A percentile compares a stretch with the other conserved stretches of the same genome.
These are phyloP conservation scores for Hydrangea macrophylla DNA, from an alignment of 148 eudicot species.

Conservation along the genomic window DNA sequence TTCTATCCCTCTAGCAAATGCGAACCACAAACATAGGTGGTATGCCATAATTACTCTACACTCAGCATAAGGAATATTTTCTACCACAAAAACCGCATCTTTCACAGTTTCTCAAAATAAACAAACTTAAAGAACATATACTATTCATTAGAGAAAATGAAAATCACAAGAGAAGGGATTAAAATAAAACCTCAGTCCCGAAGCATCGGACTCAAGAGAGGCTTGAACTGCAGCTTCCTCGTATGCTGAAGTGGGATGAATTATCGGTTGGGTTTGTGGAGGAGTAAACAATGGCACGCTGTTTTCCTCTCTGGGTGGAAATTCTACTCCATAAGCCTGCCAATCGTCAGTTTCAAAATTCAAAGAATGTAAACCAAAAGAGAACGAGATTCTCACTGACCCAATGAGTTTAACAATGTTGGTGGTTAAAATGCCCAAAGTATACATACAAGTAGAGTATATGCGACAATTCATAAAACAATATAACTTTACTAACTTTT, in stretches of 20 bases:
- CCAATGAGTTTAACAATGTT: no score
- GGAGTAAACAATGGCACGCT: conserved; percentile 85
- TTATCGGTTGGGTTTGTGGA: conserved; percentile 79
- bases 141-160: background rate
- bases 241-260: conserved; percentile 42
- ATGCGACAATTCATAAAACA: no score
- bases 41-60: no score
- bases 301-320: conserved; percentile 84
- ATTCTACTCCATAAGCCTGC: conserved; percentile 76
- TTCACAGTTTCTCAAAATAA: no score
- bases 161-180: background rate
- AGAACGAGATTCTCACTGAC: no score
- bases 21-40: no score
- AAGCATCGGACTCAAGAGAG: conserved; percentile 70
- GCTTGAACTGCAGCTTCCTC: conserved; percentile 80
- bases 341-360: conserved; percentile 5
- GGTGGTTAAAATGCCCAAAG: no score
- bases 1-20: no score
- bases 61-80: no score
- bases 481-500: no score
- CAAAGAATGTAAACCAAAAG: background rate
- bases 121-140: background rate
- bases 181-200: conserved; percentile 70
- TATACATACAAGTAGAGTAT: no score
- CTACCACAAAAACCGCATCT: no score